phyloP scores from a whole-genome alignment of 257 asterid species.

The Scutellaria minor region DNA sequence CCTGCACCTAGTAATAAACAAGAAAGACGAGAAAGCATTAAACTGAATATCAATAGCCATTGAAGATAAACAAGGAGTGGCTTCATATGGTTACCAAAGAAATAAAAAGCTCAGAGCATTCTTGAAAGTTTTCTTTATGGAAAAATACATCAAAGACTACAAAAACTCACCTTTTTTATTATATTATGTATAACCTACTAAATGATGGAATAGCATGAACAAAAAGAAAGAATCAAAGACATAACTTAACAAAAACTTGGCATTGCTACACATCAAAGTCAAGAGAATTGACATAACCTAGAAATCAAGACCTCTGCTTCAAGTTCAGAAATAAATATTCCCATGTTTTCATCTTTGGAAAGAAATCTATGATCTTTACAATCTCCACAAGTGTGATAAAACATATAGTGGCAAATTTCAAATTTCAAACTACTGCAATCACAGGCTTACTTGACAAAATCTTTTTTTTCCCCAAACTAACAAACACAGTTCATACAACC shows the following conservation, averaged over 20 bases:
- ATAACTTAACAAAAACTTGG: neutral
- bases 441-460: neutral
- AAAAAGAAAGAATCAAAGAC: neutral
- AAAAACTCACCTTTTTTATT: neutral
- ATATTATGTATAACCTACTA: neutral
- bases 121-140: neutral
- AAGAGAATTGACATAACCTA: neutral
- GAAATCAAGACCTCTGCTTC: neutral
- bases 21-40: constrained; percentile 1
- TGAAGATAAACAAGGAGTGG: neutral
- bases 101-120: neutral
- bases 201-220: neutral
- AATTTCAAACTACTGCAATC: neutral
- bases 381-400: neutral
- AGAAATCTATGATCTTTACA: neutral
- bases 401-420: neutral
- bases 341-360: neutral
- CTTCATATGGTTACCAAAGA: neutral
- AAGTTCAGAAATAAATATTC: neutral
- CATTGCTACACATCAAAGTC: neutral
- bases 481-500: constrained; percentile 3
- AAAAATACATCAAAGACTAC: neutral
- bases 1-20: neutral
- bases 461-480: neutral
- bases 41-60: constrained; percentile 8